Conservation (phyloP, 2,329 filamentous ascomycete species). For the Dichotomopilus funicola region DNA sequence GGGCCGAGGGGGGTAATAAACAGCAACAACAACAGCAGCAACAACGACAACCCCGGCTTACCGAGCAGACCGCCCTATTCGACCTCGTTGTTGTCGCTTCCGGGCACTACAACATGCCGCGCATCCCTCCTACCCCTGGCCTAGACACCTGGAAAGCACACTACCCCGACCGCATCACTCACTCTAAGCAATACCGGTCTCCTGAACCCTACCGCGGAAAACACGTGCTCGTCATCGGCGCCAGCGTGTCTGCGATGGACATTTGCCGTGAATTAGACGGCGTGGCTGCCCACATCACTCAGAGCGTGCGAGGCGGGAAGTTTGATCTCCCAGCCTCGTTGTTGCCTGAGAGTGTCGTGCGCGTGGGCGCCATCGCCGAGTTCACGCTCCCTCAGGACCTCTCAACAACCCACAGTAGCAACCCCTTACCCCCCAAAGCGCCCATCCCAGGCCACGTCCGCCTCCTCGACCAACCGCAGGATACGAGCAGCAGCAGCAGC, state of each 20-base stretch:
- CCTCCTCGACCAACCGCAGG: slow-evolving; percentile 44
- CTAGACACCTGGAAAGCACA: slow-evolving; percentile 49
- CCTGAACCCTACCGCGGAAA: slow-evolving; percentile 39
- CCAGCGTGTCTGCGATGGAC: slow-evolving; percentile 39
- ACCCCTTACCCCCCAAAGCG: slow-evolving; percentile 20
- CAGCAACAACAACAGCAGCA: too few relatives aligned
- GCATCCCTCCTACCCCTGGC: slow-evolving; percentile 54
- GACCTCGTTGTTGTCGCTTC: slow-evolving; percentile 61
- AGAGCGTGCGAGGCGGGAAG: slow-evolving; percentile 52
- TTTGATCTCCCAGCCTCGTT: slow-evolving; percentile 51
- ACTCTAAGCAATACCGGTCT: slow-evolving; percentile 67
- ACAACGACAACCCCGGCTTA: slow-evolving; percentile 19
- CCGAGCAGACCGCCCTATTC: slow-evolving; percentile 38
- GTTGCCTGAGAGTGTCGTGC: slow-evolving; percentile 46
- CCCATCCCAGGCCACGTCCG: slow-evolving; percentile 44
- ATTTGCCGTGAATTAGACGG: slow-evolving; percentile 36
- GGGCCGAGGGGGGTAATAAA: slow-evolving; percentile 1
- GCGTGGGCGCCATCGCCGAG: slow-evolving; percentile 45
- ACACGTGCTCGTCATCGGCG: slow-evolving; percentile 47
- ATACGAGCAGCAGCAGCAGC: slow-evolving; percentile 33
- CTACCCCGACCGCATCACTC: slow-evolving; percentile 49
- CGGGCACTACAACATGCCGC: slow-evolving; percentile 60
- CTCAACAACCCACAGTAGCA: not conserved
- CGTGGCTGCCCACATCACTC: slow-evolving; percentile 35
- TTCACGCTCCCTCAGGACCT: slow-evolving; percentile 29